Evolutionary conservation across 2,329 filamentous ascomycete species (phyloP).

Genomic region (Dothistroma pini): DNA sequence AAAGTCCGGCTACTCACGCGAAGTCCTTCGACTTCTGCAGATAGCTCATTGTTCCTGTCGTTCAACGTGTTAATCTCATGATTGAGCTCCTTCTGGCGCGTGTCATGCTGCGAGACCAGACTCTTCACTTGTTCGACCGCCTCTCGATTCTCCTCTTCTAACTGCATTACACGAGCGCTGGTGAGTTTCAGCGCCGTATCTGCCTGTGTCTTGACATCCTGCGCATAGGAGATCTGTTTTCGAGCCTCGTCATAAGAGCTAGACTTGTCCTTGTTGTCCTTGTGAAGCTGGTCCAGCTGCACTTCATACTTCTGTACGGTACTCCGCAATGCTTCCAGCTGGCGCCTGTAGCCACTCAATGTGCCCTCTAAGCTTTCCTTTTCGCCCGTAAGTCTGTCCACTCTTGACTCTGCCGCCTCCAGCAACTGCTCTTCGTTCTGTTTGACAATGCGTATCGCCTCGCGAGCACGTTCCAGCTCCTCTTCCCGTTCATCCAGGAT

Average conservation of each 20-base stretch:
- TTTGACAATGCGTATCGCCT: constrained; percentile 26
- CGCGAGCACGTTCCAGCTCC: constrained; percentile 29
- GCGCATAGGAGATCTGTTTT: constrained; percentile 8
- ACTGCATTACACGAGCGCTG: constrained; percentile 14
- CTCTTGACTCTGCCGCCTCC: constrained; percentile 34
- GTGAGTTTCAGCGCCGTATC: constrained; percentile 14
- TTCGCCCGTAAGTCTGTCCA: constrained; percentile 32
- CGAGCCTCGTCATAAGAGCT: constrained; percentile 12
- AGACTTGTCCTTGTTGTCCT: constrained; percentile 12
- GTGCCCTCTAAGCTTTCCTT: constrained; percentile 28
- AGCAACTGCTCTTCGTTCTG: constrained; percentile 25
- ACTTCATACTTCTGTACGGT: constrained; percentile 16
- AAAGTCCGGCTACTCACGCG: constrained; percentile 12
- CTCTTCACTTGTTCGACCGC: constrained; percentile 19
- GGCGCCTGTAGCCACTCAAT: constrained; percentile 17
- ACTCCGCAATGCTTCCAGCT: constrained; percentile 15
- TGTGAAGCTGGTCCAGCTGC: constrained; percentile 13
- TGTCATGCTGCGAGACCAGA: constrained; percentile 12
- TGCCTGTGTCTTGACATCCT: constrained; percentile 17
- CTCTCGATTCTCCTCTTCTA: constrained; percentile 23
- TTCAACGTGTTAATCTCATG: constrained; percentile 22
- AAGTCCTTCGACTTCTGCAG: constrained; percentile 14
- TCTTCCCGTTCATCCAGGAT: constrained; percentile 31
- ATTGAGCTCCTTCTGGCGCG: constrained; percentile 9
- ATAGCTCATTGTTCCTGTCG: constrained; percentile 11